Conservation (phyloP, 371 early-diverging fungal genomes). For the Fennellomyces sp. region DNA sequence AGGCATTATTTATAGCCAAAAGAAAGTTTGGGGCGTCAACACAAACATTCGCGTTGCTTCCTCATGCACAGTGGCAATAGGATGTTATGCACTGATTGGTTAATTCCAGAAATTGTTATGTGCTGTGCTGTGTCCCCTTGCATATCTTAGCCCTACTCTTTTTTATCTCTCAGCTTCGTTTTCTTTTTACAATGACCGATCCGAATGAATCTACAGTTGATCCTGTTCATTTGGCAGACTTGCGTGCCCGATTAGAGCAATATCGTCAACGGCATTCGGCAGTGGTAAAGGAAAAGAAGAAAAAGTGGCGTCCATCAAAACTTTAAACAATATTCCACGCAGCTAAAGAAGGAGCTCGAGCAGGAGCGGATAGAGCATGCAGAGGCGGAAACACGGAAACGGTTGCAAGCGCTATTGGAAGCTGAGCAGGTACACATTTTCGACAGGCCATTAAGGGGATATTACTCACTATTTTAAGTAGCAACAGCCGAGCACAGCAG, state of each 20-base stretch:
- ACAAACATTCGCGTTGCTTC: slow-evolving; percentile 1
- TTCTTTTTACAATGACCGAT: neutral
- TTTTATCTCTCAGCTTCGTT: neutral
- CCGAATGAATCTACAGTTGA: neutral
- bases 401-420: slow-evolving; percentile 20
- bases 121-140: too few relatives aligned
- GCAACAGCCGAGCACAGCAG: neutral
- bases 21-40: too few relatives aligned
- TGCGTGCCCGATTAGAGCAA: slow-evolving; percentile 21
- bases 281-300: slow-evolving; percentile 15
- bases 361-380: slow-evolving; percentile 44
- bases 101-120: too few relatives aligned
- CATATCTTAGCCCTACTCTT: too few relatives aligned
- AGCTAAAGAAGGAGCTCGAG: slow-evolving; percentile 61
- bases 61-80: neutral
- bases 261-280: slow-evolving; percentile 19
- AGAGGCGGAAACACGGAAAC: slow-evolving; percentile 29
- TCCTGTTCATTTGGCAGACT: neutral
- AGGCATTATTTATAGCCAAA: neutral
- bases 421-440: slow-evolving; percentile 21
- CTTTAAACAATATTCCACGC: slow-evolving; percentile 14
- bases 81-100: neutral
- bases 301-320: too few relatives aligned
- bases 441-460: neutral
- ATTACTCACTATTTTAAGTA: neutral